Percentiles rank a stretch among this genome's conserved stretches.
phyloP scores from a whole-genome alignment of 2,329 filamentous ascomycete species.

The Alternaria hordeiaustralica region DNA sequence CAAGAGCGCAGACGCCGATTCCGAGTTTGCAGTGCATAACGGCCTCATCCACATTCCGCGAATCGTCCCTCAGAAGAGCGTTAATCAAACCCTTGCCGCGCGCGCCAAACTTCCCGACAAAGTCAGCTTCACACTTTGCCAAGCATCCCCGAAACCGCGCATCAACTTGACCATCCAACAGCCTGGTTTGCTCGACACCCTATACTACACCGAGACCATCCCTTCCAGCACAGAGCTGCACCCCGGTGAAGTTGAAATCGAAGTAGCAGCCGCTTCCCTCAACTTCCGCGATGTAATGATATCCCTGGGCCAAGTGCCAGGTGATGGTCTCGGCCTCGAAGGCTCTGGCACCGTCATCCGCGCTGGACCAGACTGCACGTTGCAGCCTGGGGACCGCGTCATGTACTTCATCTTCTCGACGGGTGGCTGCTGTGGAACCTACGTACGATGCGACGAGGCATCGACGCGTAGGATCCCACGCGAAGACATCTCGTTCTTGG shows the following conservation, averaged over 20 bases:
- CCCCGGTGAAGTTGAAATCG: slow-evolving; percentile 22
- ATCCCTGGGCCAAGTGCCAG: slow-evolving; percentile 6
- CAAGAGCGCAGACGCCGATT: slow-evolving; percentile 4
- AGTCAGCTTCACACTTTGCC: slow-evolving; percentile 1
- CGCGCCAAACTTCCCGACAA: slow-evolving; percentile 6
- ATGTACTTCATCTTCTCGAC: slow-evolving; percentile 17
- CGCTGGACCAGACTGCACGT: slow-evolving; percentile 6
- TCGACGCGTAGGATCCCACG: slow-evolving; percentile 4
- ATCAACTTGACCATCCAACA: slow-evolving; percentile 15
- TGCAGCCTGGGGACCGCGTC: slow-evolving; percentile 10
- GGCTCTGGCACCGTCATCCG: slow-evolving; percentile 22
- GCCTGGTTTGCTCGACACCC: slow-evolving; percentile 18
- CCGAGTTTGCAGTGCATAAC: slow-evolving; percentile 10
- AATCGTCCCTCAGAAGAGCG: slow-evolving; percentile 7
- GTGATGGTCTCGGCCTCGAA: slow-evolving; percentile 12
- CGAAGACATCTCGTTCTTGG: slow-evolving; percentile 12
- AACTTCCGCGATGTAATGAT: slow-evolving; percentile 25
- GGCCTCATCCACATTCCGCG: slow-evolving; percentile 18
- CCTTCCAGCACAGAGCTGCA: slow-evolving; percentile 1
- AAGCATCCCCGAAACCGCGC: slow-evolving; percentile 6
- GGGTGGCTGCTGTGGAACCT: slow-evolving; percentile 11
- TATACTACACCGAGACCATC: slow-evolving; percentile 14
- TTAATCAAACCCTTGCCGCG: slow-evolving; percentile 8
- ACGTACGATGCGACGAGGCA: slow-evolving; percentile 7
- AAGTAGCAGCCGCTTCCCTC: slow-evolving; percentile 17